These are phyloP conservation scores for Erysimum cheiranthoides DNA, from an alignment of 345 rosid species.

Conservation along the genomic window DNA sequence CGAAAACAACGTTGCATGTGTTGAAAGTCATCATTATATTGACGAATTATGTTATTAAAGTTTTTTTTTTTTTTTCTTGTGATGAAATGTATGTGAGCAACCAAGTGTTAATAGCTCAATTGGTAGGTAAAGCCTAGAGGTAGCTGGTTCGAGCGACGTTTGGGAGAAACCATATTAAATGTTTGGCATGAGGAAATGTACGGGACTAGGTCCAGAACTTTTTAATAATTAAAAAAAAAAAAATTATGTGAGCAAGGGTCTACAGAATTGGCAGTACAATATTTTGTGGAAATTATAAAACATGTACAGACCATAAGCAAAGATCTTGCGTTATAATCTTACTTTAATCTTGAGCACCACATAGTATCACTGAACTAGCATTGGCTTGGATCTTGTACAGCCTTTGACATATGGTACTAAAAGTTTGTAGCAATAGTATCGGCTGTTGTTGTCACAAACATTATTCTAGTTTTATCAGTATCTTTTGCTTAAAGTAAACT, in stretches of 20 bases:
- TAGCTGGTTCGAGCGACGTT: no score
- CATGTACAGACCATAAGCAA: not conserved
- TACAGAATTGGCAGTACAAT: not conserved
- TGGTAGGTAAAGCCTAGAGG: no score
- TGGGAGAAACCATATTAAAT: no score
- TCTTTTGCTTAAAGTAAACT: not conserved
- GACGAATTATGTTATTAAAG: no score
- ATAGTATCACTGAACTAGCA: not conserved
- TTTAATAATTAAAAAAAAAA: no score
- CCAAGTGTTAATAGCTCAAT: no score
- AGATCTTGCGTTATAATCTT: not conserved
- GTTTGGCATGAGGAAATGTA: no score
- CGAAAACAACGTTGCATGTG: no score
- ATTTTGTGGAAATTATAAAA: not conserved
- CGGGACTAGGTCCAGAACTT: no score
- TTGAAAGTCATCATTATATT: no score
- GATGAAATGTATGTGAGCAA: no score
- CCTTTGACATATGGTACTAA: slow-evolving; percentile 5
- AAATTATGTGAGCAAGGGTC: not conserved
- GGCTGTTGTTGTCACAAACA: slow-evolving; percentile 7
- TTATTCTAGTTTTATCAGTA: slow-evolving; percentile 2
- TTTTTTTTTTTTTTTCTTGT: no score
- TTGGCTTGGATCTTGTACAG: not conserved
- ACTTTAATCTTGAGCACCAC: not conserved
- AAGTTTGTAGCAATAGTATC: not conserved